Evolutionary conservation across 768 basidiomycete species (phyloP).

Genomic region (Pluteus cervinus): DNA sequence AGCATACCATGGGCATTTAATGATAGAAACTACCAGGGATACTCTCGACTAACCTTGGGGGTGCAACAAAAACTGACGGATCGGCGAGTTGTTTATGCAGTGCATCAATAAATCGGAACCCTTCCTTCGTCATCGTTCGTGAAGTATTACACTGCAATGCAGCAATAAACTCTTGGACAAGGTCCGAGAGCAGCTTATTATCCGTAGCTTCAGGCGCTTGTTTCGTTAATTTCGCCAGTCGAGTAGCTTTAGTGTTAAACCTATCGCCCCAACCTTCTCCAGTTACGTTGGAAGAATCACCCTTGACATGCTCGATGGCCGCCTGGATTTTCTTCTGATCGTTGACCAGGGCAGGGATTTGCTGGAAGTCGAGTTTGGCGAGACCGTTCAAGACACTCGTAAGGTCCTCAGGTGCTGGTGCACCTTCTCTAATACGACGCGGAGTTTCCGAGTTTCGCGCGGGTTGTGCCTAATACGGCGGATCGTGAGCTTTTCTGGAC

Average conservation of each 20-base stretch:
- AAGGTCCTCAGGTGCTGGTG: conserved; percentile 55
- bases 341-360: too few relatives aligned
- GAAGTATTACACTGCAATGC: conserved; percentile 63
- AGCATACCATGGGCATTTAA: conserved; percentile 7
- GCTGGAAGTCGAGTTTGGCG: too few relatives aligned
- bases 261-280: conserved; percentile 24
- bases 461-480: background rate
- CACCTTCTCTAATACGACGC: conserved; percentile 47
- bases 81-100: conserved; percentile 67
- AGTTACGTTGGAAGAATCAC: too few relatives aligned
- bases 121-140: conserved; percentile 62
- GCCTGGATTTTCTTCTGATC: conserved; percentile 16
- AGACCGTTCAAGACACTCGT: too few relatives aligned
- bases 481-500: conserved; percentile 2
- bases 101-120: conserved; percentile 62
- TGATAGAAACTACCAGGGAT: conserved; percentile 3
- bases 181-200: conserved; percentile 45
- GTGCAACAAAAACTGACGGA: conserved; percentile 53
- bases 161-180: conserved; percentile 56
- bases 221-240: conserved; percentile 41
- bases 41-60: conserved; percentile 43
- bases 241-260: conserved; percentile 42
- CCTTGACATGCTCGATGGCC: conserved; percentile 45
- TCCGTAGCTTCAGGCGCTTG: conserved; percentile 41
- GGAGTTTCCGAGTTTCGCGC: conserved; percentile 11